Evolutionary conservation across 1,139 yeast species (phyloP).

Genomic region (Hansenula sp.): DNA sequence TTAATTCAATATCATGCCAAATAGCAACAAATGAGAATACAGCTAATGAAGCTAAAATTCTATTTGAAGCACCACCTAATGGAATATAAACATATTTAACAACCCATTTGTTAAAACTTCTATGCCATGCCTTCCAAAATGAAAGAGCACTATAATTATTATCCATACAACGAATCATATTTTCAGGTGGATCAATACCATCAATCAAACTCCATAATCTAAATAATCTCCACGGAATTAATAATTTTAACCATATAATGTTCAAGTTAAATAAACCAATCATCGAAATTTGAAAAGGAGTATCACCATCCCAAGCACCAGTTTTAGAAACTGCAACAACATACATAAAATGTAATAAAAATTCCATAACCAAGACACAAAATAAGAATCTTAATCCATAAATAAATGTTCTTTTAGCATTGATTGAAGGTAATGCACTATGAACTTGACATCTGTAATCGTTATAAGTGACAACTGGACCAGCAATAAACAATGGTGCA

Average conservation of each 20-base stretch:
- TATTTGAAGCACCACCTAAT: slow-evolving; percentile 70
- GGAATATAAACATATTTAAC: slow-evolving; percentile 82
- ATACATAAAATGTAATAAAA: slow-evolving; percentile 78
- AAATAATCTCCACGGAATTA: slow-evolving; percentile 95
- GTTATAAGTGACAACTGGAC: slow-evolving; percentile 90
- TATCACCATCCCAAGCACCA: slow-evolving; percentile 84
- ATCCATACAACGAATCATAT: slow-evolving; percentile 95
- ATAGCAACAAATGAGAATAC: slow-evolving; percentile 97
- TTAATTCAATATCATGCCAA: slow-evolving; percentile 96
- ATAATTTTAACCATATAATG: slow-evolving; percentile 85
- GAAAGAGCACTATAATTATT: slow-evolving; percentile 89
- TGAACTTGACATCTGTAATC: slow-evolving; percentile 73
- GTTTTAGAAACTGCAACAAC: slow-evolving; percentile 88
- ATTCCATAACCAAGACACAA: slow-evolving; percentile 84
- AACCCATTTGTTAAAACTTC: slow-evolving; percentile 89
- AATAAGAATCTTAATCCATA: slow-evolving; percentile 67
- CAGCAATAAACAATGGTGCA: slow-evolving; percentile 90
- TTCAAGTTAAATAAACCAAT: slow-evolving; percentile 86
- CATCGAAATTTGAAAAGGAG: slow-evolving; percentile 94
- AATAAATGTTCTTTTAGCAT: slow-evolving; percentile 43
- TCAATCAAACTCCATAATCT: slow-evolving; percentile 89
- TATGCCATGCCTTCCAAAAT: slow-evolving; percentile 99
- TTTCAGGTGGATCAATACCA: slow-evolving; percentile 95
- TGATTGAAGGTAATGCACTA: slow-evolving; percentile 47
- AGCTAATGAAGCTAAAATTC: slow-evolving; percentile 70